phyloP scores from a whole-genome alignment of 768 basidiomycete species.

The Tylopilus sp. region DNA sequence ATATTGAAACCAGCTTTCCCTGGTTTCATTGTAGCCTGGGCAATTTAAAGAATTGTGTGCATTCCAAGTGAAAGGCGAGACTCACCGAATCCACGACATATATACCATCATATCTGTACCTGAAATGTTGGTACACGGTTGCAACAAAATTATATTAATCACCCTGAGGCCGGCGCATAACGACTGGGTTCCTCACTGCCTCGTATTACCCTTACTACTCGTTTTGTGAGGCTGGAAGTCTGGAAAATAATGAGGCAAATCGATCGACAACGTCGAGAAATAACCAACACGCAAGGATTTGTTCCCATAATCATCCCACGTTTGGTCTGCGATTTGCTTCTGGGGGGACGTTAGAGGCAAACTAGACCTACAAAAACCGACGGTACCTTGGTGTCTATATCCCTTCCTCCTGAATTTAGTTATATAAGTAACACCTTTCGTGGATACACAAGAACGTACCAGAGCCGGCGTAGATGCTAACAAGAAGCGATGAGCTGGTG shows the following conservation, averaged over 20 bases:
- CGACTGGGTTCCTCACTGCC: slow-evolving; percentile 15
- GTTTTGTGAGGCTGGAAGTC: slow-evolving; percentile 27
- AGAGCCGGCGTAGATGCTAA: slow-evolving; percentile 35
- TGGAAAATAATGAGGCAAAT: slow-evolving; percentile 8
- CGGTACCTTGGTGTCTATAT: slow-evolving; percentile 6
- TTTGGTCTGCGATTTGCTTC: slow-evolving; percentile 24
- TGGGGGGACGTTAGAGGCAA: slow-evolving; percentile 5
- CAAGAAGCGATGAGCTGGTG: neutral
- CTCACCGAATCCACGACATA: slow-evolving; percentile 29
- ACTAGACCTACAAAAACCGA: neutral
- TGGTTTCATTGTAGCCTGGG: slow-evolving; percentile 10
- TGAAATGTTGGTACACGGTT: neutral
- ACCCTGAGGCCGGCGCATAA: slow-evolving; percentile 27
- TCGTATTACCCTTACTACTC: slow-evolving; percentile 38
- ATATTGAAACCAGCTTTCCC: slow-evolving; percentile 21
- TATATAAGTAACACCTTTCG: neutral
- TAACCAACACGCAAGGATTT: slow-evolving; percentile 19
- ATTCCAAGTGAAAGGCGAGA: neutral
- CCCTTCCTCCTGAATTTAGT: slow-evolving; percentile 21
- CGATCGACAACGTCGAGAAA: neutral
- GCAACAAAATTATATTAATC: neutral
- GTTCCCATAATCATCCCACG: slow-evolving; percentile 18
- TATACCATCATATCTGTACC: slow-evolving; percentile 33
- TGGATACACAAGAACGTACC: slow-evolving; percentile 11
- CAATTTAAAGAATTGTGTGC: slow-evolving; percentile 4